A percentile compares a stretch with the other conserved stretches of the same genome.
Conservation (phyloP, 345 rosid species). For the Physaria fendleri region DNA sequence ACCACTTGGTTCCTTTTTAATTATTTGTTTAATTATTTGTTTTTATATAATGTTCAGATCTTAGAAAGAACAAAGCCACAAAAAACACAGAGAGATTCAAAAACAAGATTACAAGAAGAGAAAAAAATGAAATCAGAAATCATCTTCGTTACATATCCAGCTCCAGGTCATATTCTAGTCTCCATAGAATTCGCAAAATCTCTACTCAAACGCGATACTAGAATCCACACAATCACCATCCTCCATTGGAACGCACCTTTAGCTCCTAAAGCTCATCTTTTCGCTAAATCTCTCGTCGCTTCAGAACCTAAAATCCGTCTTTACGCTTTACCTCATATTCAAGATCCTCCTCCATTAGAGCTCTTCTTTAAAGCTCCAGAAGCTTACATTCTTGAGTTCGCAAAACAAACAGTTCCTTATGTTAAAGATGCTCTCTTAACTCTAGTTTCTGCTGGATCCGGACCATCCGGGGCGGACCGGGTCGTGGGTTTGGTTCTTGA, state of each 20-base stretch:
- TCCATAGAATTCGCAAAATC: conserved; percentile 42
- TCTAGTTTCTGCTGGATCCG: conserved; percentile 1
- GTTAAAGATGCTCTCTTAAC: conserved; percentile 19
- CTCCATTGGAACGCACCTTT: conserved; percentile 27
- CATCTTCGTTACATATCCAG: conserved; percentile 28
- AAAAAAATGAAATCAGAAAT: conserved; percentile 2
- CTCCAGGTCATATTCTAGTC: conserved; percentile 43
- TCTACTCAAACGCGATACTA: conserved; percentile 31
- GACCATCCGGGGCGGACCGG: conserved; percentile 18
- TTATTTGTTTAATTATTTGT: too few relatives aligned
- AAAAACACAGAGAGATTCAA: too few relatives aligned
- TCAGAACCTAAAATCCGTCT: conserved; percentile 21
- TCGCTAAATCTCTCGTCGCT: conserved; percentile 19
- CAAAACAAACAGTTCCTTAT: conserved; percentile 21
- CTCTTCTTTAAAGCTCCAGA: conserved; percentile 22
- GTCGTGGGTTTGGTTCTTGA: conserved; percentile 42
- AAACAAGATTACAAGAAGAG: neutral
- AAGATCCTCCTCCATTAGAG: conserved; percentile 21
- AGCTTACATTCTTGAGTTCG: conserved; percentile 22
- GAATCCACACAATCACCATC: conserved; percentile 28
- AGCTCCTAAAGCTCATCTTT: conserved; percentile 15
- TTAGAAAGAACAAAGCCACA: too few relatives aligned
- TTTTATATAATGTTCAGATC: too few relatives aligned
- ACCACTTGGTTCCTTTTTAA: too few relatives aligned
- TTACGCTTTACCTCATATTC: conserved; percentile 9